Base-by-base conservation (phyloP, 1,284 basidiomycete species). In the Agroathelia rolfsii region DNA sequence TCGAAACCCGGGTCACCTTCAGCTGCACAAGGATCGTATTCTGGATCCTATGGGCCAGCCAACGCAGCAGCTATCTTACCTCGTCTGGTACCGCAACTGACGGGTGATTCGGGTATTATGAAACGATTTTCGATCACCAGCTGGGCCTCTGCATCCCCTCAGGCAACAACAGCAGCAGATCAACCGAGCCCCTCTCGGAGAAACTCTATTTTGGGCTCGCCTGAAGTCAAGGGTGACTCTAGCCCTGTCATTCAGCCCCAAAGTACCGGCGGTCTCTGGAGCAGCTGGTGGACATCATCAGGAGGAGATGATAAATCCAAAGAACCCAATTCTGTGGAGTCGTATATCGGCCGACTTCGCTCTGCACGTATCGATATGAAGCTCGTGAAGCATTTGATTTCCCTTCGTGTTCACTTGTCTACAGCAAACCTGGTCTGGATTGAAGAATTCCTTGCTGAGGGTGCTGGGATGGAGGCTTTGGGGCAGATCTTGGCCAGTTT, bases 331-430 rank as follows among this genome's bases (percentile, higher is more conserved):
- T 62, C 66, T 2, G 62, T 77, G 22, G 64, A 62, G 51, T 73
- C 62, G 56, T 83, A 79, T 49, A 71, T 76, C 22, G 69, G 76
- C 34, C 58, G 61, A 10, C 59, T 85, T 34, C 66, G 65, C 36
- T 62, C 52, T 13, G 61, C 60, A 46, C 47, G 64, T 4, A 55
- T 61, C 8, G 75, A 80, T 42, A 57, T 69, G 29, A 75, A 72
- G 43, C 64, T 89, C 14, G 67, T 73, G 39, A 90, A 86, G 49
- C 77, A 85, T 44, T 61, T 94, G 1, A 81, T 90, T 25, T 77
- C 80, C 1, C 60, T 95, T n/a, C 75, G 89, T 3, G 82, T 92
- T 0, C 82, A 88, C 46, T 61, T 94, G 1, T 85, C 87, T 3
- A 92, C 87, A 0, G 84, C 82, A 0, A 80, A 79, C 37, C 44